These are phyloP conservation scores for Pontederia crassipes DNA, from an alignment of 176 grass and related monocot genomes.

Conservation along the genomic window DNA sequence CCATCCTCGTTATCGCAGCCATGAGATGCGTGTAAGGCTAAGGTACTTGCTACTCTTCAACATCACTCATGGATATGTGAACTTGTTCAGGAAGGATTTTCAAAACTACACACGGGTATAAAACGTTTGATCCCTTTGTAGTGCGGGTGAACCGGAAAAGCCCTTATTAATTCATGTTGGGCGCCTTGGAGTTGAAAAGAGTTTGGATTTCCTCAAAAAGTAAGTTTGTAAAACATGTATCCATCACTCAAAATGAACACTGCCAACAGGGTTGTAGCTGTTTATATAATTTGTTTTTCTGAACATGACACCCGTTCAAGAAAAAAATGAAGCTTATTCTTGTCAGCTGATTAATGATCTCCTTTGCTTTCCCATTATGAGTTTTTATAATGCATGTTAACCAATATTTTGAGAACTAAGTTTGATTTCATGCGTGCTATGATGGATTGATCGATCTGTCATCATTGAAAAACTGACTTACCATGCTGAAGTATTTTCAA, in stretches of 20 bases:
- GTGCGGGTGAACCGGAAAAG: slow-evolving; percentile 72
- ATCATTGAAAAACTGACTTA: too few species aligned
- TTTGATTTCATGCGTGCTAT: too few species aligned
- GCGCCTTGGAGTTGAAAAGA: slow-evolving; percentile 93
- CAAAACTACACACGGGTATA: not conserved
- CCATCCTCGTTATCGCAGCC: slow-evolving; percentile 59
- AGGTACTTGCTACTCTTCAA: slow-evolving; percentile 18
- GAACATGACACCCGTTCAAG: too few species aligned
- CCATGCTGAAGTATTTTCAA: too few species aligned
- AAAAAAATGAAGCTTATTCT: too few species aligned
- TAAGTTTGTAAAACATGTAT: slow-evolving; percentile 12
- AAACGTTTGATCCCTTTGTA: slow-evolving; percentile 5
- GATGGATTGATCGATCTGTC: too few species aligned
- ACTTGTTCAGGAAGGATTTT: not conserved
- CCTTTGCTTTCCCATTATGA: too few species aligned
- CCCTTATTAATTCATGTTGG: slow-evolving; percentile 87
- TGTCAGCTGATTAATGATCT: too few species aligned
- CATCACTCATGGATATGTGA: not conserved
- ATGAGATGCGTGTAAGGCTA: slow-evolving; percentile 82
- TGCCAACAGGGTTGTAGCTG: too few species aligned
- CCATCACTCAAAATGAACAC: not conserved
- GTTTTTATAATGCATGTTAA: too few species aligned
- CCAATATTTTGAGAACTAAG: too few species aligned
- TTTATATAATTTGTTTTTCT: too few species aligned
- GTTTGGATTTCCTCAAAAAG: slow-evolving; percentile 88